Conservation (phyloP, 2,329 filamentous ascomycete species). For the Graphilbum sp. region DNA sequence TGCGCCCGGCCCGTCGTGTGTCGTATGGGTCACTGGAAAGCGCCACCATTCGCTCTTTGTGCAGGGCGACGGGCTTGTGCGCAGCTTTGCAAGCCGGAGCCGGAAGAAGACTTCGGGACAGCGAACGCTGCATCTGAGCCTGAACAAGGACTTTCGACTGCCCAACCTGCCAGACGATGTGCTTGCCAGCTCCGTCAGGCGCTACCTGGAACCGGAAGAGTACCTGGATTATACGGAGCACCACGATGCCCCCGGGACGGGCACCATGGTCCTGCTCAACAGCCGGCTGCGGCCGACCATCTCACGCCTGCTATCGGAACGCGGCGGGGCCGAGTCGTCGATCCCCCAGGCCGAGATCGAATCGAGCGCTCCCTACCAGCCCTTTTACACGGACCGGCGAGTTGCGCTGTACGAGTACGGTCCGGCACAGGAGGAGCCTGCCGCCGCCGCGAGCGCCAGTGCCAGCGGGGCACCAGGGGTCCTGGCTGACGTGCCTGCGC, state of each 20-base stretch:
- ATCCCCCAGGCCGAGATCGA: constrained; percentile 78
- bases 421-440: constrained; percentile 1
- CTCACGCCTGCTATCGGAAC: constrained; percentile 15
- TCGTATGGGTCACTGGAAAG: constrained; percentile 48
- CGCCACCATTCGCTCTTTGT: constrained; percentile 47
- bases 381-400: constrained; percentile 81
- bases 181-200: constrained; percentile 38
- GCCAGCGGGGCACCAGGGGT: no score
- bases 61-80: constrained; percentile 47
- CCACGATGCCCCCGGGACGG: constrained; percentile 33
- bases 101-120: constrained; percentile 37
- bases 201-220: constrained; percentile 39
- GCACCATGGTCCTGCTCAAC: constrained; percentile 34
- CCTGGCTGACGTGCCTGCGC: no score
- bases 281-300: constrained; percentile 19
- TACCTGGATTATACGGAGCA: constrained; percentile 36
- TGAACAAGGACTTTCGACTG: constrained; percentile 51
- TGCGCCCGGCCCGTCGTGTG: constrained; percentile 40
- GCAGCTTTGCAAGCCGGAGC: constrained; percentile 45
- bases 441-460: neutral
- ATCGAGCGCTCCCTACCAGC: constrained; percentile 87
- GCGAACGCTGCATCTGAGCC: constrained; percentile 35
- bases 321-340: constrained; percentile 32
- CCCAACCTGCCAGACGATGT: constrained; percentile 43
- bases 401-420: constrained; percentile 60